Percentiles rank a stretch among this genome's conserved stretches.
Evolutionary conservation across 768 basidiomycete species (phyloP).

Genomic region (Naematelia aurantialba): DNA sequence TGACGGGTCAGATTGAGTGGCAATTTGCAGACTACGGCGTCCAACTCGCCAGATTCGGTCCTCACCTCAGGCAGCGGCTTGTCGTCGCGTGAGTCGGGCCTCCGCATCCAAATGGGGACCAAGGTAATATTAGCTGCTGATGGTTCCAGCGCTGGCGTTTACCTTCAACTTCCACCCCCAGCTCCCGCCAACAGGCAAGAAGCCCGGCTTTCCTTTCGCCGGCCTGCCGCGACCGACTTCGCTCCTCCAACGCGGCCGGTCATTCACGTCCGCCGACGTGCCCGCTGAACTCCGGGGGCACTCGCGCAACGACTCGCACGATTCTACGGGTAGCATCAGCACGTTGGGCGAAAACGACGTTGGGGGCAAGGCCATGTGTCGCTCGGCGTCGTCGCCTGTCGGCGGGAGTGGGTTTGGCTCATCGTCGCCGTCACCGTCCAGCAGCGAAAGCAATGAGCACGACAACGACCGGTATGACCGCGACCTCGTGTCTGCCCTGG

Average conservation of each 20-base stretch:
- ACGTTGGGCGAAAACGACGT: not conserved
- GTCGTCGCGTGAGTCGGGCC: constrained; percentile 15
- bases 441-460: not conserved
- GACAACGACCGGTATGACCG: not conserved
- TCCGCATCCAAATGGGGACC: not conserved
- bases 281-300: not conserved
- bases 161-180: constrained; percentile 14
- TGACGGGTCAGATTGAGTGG: constrained; percentile 5
- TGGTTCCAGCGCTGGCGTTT: constrained; percentile 8
- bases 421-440: not conserved
- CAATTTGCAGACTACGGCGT: not conserved
- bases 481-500: too few relatives aligned
- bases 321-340: not conserved
- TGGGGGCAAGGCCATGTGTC: not conserved
- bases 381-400: not conserved
- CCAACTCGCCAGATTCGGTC: not conserved
- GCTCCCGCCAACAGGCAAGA: not conserved
- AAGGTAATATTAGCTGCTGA: not conserved
- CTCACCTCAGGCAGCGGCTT: constrained; percentile 5
- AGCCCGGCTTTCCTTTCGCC: constrained; percentile 1
- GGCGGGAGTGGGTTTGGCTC: not conserved
- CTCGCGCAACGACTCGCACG: not conserved
- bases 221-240: constrained; percentile 9
- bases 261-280: constrained; percentile 7
- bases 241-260: constrained; percentile 6